phyloP scores from a whole-genome alignment of 495 filamentous ascomycete species.

The Penicillium angulare region DNA sequence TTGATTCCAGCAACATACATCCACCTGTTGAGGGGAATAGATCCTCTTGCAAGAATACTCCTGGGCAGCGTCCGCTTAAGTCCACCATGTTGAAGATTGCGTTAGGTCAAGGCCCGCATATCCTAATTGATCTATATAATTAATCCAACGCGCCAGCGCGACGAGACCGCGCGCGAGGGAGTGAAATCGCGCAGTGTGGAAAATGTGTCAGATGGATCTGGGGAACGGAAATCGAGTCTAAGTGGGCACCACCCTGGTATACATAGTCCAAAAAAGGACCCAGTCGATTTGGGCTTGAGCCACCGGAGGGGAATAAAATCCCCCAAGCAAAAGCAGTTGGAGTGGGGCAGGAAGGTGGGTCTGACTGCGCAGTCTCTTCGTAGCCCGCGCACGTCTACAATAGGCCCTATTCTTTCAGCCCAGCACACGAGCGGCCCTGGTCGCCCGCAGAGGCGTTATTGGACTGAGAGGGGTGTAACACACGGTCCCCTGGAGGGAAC shows the following conservation, averaged over 20 bases:
- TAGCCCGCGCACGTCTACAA: neutral
- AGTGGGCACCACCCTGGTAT: constrained; percentile 18
- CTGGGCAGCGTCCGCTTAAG: constrained; percentile 53
- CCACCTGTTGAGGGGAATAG: constrained; percentile 60
- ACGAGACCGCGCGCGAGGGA: constrained; percentile 11
- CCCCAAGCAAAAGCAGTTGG: neutral
- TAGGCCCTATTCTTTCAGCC: constrained; percentile 2
- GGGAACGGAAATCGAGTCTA: neutral
- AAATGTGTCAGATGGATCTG: constrained; percentile 6
- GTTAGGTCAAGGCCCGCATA: constrained; percentile 15
- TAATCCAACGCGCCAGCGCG: constrained; percentile 30
- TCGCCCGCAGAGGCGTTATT: neutral
- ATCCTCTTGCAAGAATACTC: constrained; percentile 61
- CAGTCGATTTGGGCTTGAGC: neutral
- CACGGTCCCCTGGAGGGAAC: constrained; percentile 2
- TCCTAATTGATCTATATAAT: constrained; percentile 4
- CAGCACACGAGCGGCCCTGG: constrained; percentile 5
- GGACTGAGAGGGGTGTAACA: neutral
- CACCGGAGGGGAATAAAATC: neutral
- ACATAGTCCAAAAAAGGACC: constrained; percentile 3
- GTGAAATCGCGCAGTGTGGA: constrained; percentile 5
- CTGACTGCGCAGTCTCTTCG: no score
- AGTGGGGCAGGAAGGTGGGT: neutral
- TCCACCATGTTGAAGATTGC: constrained; percentile 24
- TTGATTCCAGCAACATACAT: constrained; percentile 46